phyloP scores from a whole-genome alignment of 371 early-diverging fungal species.

The Funneliformis caledonium region DNA sequence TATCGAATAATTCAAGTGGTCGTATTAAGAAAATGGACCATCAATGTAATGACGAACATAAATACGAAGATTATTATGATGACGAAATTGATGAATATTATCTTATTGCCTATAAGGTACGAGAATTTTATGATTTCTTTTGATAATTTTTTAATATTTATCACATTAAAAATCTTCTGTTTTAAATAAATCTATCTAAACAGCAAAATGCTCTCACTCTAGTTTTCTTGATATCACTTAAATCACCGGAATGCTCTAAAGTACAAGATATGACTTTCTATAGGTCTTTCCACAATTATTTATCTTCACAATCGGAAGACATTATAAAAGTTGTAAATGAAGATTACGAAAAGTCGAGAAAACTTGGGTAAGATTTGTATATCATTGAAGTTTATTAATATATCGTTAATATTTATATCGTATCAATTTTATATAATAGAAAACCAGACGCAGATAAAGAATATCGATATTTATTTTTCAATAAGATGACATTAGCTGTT shows the following conservation, averaged over 20 bases:
- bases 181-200: neutral
- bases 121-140: neutral
- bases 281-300: constrained; percentile 17
- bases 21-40: neutral
- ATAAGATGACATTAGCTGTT: constrained; percentile 34
- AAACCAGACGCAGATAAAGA: constrained; percentile 30
- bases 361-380: constrained; percentile 29
- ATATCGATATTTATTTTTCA: constrained; percentile 36
- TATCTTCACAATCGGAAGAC: constrained; percentile 8
- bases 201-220: constrained; percentile 28
- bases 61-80: constrained; percentile 25
- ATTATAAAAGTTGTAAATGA: constrained; percentile 23
- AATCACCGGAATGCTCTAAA: neutral
- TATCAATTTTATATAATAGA: neutral
- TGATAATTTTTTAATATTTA: neutral
- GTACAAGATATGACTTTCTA: constrained; percentile 6
- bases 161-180: neutral
- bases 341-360: constrained; percentile 24
- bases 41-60: constrained; percentile 44
- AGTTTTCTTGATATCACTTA: constrained; percentile 30
- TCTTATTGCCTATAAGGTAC: constrained; percentile 61
- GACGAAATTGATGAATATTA: constrained; percentile 52
- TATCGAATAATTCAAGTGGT: constrained; percentile 12
- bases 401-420: neutral
- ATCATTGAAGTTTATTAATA: too few relatives aligned